Evolutionary conservation across 176 grass and related monocot species (phyloP), one percentile per base, ranked within the genome.

Genomic region (Hsuehochloa calcarea): DNA sequence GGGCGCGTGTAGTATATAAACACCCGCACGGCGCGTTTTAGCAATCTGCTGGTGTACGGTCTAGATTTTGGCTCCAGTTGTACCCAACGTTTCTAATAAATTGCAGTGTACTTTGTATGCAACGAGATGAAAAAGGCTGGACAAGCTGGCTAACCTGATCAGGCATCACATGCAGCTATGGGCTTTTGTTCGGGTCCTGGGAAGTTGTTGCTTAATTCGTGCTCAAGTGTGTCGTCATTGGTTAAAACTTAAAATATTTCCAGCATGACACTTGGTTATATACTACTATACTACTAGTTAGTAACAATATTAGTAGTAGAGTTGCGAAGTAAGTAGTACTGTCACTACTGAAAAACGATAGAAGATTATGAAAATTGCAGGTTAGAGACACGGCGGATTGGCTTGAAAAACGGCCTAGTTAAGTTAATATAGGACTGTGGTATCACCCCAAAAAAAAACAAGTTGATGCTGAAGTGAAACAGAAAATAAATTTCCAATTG

Each of bases 1-100:
- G 43, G 54, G 41, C 66, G 59, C 31, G 64, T 11, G 19, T 1
- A 17, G 75, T 83, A 71, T 78, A 84, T 84, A 84, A 88, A 55
- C 73, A n/a, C 34, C 10, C 2, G 13, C 5, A 25, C 64, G 80
- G 25, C 8, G 45, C 25, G n/a, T n/a, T n/a, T n/a, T n/a, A n/a
- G 5, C 14, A 16, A 12, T 17, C 29, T 15, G 35, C 17, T 9
- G 17, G 2, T 9, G 34, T 5, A 68, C 65, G 65, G 38, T 65
- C 27, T 65, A 16, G 14, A 6, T 16, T 35, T 19, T 10, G 31
- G 34, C 35, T 40, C 35, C 40, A 10, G 16, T 10, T 38, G 34
- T 22, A 68, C 44, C 72, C 8, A 37, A 27, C 47, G 10, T n/a
- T 5, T 7, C 72, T 54, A 37, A 6, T 52, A 5, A 37, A 31